phyloP scores from a whole-genome alignment of 192 early-diverging fungal species.

The Mortierella hygrophila region DNA sequence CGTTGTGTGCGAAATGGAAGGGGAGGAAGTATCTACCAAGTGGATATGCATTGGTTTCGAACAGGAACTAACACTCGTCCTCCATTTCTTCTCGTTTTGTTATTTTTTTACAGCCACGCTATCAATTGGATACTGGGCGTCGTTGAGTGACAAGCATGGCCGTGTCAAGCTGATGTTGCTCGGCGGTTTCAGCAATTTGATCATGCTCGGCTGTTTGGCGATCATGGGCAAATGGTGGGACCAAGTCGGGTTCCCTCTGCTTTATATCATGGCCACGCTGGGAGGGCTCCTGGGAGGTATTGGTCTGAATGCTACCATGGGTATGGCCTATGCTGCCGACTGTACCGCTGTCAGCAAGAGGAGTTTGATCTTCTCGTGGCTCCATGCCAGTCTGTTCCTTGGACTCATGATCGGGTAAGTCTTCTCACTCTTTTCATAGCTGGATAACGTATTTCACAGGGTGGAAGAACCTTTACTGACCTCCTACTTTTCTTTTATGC shows the following conservation, averaged over 20 bases:
- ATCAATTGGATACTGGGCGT: conserved; percentile 39
- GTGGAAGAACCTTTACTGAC: not conserved
- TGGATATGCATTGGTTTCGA: not conserved
- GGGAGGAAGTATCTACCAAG: not conserved
- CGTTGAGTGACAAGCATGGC: conserved; percentile 45
- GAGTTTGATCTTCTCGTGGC: conserved; percentile 33
- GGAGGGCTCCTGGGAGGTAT: conserved; percentile 29
- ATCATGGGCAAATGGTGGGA: conserved; percentile 43
- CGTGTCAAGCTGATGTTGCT: conserved; percentile 30
- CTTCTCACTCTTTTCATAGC: not conserved
- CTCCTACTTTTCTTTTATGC: not conserved
- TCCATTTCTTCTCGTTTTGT: not conserved
- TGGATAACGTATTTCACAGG: not conserved
- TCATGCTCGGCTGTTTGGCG: conserved; percentile 8
- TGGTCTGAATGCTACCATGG: conserved; percentile 17
- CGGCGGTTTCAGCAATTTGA: not conserved
- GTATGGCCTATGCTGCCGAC: conserved; percentile 43
- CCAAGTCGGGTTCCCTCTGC: conserved; percentile 29
- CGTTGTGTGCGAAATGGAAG: not conserved
- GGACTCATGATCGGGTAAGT: conserved; percentile 36
- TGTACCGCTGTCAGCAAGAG: conserved; percentile 29
- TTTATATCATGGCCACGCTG: conserved; percentile 1
- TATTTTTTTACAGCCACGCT: conserved; percentile 19
- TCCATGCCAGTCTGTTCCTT: conserved; percentile 35
- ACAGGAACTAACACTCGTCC: not conserved